Percentiles rank a stretch among this genome's conserved stretches.
Conservation (phyloP, 331 rosid species). For the Phaseolus coccineus region DNA sequence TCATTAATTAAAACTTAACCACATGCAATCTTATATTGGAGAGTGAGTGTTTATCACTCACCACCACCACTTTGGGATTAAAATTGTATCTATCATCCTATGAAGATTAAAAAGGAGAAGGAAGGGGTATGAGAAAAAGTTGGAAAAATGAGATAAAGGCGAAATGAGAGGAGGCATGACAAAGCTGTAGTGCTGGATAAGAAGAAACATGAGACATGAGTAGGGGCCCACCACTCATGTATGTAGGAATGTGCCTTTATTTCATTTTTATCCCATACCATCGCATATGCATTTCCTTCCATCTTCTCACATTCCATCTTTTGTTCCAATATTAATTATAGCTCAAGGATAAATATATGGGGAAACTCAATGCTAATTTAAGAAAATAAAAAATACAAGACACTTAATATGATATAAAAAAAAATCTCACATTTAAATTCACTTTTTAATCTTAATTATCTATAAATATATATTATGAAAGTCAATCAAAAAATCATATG, state of each 20-base stretch:
- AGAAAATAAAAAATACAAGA: too few species aligned
- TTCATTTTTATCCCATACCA: conserved; percentile 42
- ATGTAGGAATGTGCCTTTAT: conserved; percentile 47
- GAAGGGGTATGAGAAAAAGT: neutral
- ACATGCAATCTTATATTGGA: neutral
- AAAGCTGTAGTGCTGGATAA: conserved; percentile 54
- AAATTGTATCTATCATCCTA: neutral
- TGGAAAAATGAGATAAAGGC: neutral
- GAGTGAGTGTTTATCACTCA: neutral
- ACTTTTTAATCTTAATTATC: too few species aligned
- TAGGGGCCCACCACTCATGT: conserved; percentile 50
- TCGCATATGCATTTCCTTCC: conserved; percentile 39
- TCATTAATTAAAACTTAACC: neutral
- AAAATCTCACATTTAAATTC: too few species aligned
- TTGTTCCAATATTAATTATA: too few species aligned
- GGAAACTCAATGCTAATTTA: too few species aligned
- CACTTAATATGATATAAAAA: too few species aligned
- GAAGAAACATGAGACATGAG: conserved; percentile 68
- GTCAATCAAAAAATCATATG: too few species aligned
- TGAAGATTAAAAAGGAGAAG: neutral
- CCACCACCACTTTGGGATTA: neutral
- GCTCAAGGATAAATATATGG: too few species aligned
- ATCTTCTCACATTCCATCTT: conserved; percentile 26
- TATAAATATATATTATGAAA: too few species aligned
- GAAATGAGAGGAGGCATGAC: conserved; percentile 30